A percentile compares a stretch with the other conserved stretches of the same genome.
Conservation (phyloP, 1,284 basidiomycete genomes). For the Ceratobasidium sp. region DNA sequence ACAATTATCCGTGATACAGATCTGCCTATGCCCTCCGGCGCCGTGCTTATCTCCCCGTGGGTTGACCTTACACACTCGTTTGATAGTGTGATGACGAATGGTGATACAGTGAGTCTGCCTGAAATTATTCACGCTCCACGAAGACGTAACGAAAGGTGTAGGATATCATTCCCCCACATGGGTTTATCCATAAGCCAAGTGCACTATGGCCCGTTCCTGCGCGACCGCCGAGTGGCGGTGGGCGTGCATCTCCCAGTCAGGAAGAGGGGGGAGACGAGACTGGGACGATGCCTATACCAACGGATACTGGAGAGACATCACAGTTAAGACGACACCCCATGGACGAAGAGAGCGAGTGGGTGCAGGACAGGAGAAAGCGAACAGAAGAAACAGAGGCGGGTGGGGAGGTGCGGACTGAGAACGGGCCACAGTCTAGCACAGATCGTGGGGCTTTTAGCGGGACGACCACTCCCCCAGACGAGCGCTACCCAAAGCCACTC, state of each 20-base stretch:
- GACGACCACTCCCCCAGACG: conserved; percentile 40
- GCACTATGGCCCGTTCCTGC: conserved; percentile 65
- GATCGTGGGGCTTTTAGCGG: background rate
- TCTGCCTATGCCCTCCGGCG: conserved; percentile 64
- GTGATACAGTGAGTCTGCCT: conserved; percentile 62
- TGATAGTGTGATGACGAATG: conserved; percentile 52
- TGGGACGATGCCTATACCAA: conserved; percentile 39
- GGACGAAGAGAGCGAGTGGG: conserved; percentile 43
- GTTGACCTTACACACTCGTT: conserved; percentile 63
- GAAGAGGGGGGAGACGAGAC: background rate
- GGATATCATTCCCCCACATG: conserved; percentile 75
- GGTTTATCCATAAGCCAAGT: conserved; percentile 72
- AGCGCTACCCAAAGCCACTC: conserved; percentile 23
- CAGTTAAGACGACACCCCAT: conserved; percentile 10
- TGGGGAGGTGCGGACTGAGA: background rate
- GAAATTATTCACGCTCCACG: conserved; percentile 17
- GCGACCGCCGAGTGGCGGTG: conserved; percentile 30
- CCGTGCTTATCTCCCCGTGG: conserved; percentile 50
- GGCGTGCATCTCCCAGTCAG: conserved; percentile 2
- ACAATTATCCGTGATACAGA: conserved; percentile 80
- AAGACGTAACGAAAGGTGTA: conserved; percentile 55
- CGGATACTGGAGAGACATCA: conserved; percentile 28
- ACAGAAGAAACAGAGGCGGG: background rate
- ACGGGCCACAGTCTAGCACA: background rate
- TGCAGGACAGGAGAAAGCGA: conserved; percentile 18